Conservation (phyloP, 1,284 basidiomycete species). For the Leccinum pachyderme region DNA sequence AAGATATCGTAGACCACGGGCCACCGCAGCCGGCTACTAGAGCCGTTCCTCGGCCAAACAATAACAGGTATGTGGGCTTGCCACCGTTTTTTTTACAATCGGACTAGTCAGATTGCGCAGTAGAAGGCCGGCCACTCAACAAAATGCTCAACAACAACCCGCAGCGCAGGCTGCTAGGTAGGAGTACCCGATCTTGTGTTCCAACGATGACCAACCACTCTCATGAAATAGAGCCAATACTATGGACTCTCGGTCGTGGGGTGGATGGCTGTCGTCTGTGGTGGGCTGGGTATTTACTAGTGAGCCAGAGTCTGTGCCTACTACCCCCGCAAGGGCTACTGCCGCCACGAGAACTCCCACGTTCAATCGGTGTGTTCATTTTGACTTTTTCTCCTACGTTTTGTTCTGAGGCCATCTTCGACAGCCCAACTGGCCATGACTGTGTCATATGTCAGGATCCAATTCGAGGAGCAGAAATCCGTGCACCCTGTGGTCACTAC, state of each 20-base stretch:
- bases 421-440: slow-evolving; percentile 33
- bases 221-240: slow-evolving; percentile 1
- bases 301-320: background rate
- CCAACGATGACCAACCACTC: background rate
- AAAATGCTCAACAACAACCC: slow-evolving; percentile 4
- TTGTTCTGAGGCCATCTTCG: slow-evolving; percentile 1
- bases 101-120: background rate
- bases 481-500: slow-evolving; percentile 39
- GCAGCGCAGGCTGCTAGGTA: slow-evolving; percentile 12
- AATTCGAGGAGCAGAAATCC: slow-evolving; percentile 32
- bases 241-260: slow-evolving; percentile 14
- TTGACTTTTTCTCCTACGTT: background rate
- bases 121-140: slow-evolving; percentile 7
- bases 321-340: background rate
- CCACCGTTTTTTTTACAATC: background rate
- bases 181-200: background rate
- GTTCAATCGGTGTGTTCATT: slow-evolving; percentile 10
- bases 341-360: background rate
- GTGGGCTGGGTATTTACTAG: background rate
- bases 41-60: background rate
- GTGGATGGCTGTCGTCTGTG: slow-evolving; percentile 22
- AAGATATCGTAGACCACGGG: background rate
- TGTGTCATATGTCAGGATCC: slow-evolving; percentile 40
- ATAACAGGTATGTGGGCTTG: slow-evolving; percentile 6
- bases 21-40: background rate